Evolutionary conservation across 2,329 filamentous ascomycete species (phyloP), one percentile per base, ranked within the genome.

Genomic region (Aspergillus clavatus): DNA sequence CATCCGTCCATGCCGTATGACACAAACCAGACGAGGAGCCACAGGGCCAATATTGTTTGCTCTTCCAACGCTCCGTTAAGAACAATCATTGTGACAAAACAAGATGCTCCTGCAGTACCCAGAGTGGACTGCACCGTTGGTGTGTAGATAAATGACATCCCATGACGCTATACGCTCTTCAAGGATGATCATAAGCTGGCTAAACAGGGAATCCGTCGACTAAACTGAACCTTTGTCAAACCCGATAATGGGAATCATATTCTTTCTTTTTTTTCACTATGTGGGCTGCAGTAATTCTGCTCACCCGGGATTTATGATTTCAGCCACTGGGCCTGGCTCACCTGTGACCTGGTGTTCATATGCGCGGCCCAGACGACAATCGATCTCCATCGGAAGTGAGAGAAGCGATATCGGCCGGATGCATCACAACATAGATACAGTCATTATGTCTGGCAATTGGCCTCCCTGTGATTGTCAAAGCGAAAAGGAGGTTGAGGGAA

Each of bases 31-130:
- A 54, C 38, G 56, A 47, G 58, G 51, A 56, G 54, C 62, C 55
- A 43, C 47, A 55, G 45, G 46, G 48, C 40, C 47, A 47, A 47
- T n/a, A n/a, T 31, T 54, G 37, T 67, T 64, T 73, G 56, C 72
- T 86, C 75, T 89, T 65, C 85, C 84, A 87, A 85, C 82, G 84
- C 81, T 88, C 84, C 85, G 84, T 88, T 87, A 84, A 84, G 83
- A 76, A 72, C 76, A 78, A 75, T 72, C 77, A 80, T 79, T 80
- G 84, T 73, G 78, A n/a, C n/a, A 49, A 54, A 48, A 74, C 82
- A 79, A 76, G 71, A 72, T 79, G 81, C 74, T 78, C 84, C 79
- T 84, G 84, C 84, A 79, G 76, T 77, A 84, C 79, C 76, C 79
- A 78, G 71, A 75, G 81, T 81, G 68, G 63, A 63, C 78, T 82